Percentiles rank a stretch among this genome's conserved stretches.
These are phyloP conservation scores for Carex parvula DNA, from an alignment of 176 grass and related monocot genomes.

Conservation along the genomic window DNA sequence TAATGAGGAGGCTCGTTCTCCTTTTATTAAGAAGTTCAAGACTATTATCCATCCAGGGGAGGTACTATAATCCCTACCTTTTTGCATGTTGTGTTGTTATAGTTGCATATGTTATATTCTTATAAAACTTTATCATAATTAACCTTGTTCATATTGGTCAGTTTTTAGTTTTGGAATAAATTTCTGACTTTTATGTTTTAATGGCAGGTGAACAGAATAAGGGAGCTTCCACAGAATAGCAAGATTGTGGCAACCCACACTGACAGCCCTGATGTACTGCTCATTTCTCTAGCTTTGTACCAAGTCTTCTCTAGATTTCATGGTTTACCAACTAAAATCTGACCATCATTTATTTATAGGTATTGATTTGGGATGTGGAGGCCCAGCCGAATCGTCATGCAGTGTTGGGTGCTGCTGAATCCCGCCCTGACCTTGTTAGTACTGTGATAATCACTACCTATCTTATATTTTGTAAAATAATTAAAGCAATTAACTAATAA, in stretches of 20 bases:
- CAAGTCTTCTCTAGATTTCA: slow-evolving; percentile 5
- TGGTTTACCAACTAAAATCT: slow-evolving; percentile 7
- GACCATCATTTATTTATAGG: slow-evolving; percentile 35
- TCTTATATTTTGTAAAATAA: neutral
- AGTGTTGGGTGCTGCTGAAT: slow-evolving; percentile 71
- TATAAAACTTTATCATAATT: neutral
- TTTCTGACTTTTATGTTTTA: neutral
- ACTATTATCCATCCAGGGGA: slow-evolving; percentile 98
- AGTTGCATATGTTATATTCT: neutral
- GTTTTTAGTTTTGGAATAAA: neutral
- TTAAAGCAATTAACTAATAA: slow-evolving; percentile 5
- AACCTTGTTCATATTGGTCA: neutral
- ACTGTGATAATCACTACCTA: slow-evolving; percentile 21
- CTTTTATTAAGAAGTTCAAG: slow-evolving; percentile 96
- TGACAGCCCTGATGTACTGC: slow-evolving; percentile 92
- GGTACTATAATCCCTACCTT: slow-evolving; percentile 34
- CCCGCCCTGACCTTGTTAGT: slow-evolving; percentile 87
- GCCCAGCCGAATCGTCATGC: slow-evolving; percentile 93
- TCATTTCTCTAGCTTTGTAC: neutral
- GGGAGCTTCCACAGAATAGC: slow-evolving; percentile 97
- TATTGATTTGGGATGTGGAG: slow-evolving; percentile 98
- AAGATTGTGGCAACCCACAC: slow-evolving; percentile 98
- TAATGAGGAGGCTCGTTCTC: slow-evolving; percentile 91
- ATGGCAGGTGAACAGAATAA: slow-evolving; percentile 95
- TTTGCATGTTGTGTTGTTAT: neutral